phyloP scores from a whole-genome alignment of 805 yeast species.

The Teunomyces lycoperdinae region DNA sequence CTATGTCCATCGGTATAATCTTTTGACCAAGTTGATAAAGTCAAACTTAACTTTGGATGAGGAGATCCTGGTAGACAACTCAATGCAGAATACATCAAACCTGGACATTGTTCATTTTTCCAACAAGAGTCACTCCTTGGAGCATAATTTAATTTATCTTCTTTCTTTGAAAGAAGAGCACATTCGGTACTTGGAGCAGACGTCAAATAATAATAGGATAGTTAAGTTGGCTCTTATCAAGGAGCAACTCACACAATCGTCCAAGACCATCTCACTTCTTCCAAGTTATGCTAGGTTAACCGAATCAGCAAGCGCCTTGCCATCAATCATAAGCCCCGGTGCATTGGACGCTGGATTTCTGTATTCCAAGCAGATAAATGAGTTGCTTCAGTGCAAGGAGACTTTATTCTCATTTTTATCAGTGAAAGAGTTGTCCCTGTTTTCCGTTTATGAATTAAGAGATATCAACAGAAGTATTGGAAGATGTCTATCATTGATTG shows the following conservation, averaged over 20 bases:
- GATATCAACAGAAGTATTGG: conserved; percentile 13
- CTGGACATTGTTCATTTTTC: neutral
- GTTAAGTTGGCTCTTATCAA: neutral
- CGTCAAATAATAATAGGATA: neutral
- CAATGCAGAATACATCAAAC: neutral
- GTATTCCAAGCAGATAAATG: conserved; percentile 12
- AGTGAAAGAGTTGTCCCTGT: conserved; percentile 3
- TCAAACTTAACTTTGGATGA: neutral
- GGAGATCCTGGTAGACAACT: neutral
- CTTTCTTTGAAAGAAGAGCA: neutral
- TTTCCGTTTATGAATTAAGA: conserved; percentile 15
- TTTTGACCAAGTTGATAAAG: neutral
- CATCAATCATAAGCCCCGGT: conserved; percentile 9
- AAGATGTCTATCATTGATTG: conserved; percentile 17
- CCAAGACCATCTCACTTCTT: neutral
- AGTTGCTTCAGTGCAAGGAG: conserved; percentile 16
- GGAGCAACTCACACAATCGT: neutral
- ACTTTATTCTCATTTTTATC: conserved; percentile 8
- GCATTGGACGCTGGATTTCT: neutral
- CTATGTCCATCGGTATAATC: neutral
- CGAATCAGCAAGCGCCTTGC: conserved; percentile 8
- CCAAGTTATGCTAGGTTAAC: conserved; percentile 2
- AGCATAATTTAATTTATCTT: conserved; percentile 2
- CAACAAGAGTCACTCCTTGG: neutral
- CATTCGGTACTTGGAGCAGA: neutral